phyloP scores from a whole-genome alignment of 2,329 filamentous ascomycete genomes.

The Nothopassalora personata region DNA sequence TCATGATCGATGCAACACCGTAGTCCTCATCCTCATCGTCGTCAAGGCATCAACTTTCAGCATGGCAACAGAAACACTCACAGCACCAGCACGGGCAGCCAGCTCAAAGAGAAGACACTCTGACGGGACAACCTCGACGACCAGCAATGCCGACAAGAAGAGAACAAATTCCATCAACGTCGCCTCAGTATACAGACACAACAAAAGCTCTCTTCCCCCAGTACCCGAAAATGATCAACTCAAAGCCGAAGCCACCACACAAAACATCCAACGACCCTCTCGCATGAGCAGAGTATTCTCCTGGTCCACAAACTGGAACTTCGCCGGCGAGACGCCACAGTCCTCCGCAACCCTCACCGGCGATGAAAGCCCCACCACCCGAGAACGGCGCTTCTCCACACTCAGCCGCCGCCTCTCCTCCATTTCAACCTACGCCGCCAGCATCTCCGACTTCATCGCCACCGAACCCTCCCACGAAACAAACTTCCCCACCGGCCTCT shows the following conservation, averaged over 20 bases:
- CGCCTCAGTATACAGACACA: background rate
- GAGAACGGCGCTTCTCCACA: background rate
- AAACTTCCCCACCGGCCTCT: background rate
- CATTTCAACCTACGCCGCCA: background rate
- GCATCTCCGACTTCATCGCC: background rate
- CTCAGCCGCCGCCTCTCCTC: background rate
- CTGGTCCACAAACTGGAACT: constrained; percentile 1
- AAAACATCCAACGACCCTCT: background rate
- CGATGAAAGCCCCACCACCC: background rate
- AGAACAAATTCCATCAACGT: background rate
- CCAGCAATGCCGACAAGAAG: background rate
- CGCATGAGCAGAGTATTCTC: background rate
- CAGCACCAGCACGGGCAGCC: background rate
- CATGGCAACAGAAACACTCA: background rate
- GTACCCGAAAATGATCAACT: background rate
- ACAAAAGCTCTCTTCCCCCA: background rate
- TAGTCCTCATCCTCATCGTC: background rate
- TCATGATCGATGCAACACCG: background rate
- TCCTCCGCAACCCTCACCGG: background rate
- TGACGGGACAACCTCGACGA: background rate
- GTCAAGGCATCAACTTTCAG: background rate
- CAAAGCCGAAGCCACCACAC: background rate
- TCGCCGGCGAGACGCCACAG: background rate
- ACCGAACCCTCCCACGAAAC: constrained; percentile 1
- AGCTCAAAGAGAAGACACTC: background rate